Base-by-base conservation (phyloP, 2,329 filamentous ascomycete genomes). In the Stemphylium vesicarium region DNA sequence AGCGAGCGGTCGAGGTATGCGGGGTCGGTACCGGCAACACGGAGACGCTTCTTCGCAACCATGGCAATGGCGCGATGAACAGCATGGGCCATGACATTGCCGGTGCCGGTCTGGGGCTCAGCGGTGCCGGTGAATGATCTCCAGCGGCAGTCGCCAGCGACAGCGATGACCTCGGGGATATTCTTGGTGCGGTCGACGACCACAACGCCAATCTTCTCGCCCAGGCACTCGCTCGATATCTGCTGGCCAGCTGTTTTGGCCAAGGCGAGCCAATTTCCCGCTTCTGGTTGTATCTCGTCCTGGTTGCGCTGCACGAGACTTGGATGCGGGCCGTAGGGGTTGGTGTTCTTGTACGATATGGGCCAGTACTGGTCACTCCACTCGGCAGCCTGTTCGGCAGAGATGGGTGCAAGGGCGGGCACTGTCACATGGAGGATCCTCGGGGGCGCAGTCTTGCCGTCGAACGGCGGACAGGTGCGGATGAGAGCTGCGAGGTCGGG, bases 301-400 rank as follows among this genome's bases (percentile, higher is more conserved):
- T 88, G 88, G 24, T 88, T 86, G 55, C 88, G 86, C 37, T 84
- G 80, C 51, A 94, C 85, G 70, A 90, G 84, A 68, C 87, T 86
- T 57, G 91, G 91, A 70, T 96, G 91, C 15, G 91, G 91, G 4
- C 91, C 91, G 55, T 93, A 90, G 2, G 91, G 91, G 69, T 95
- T 95, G 63, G 89, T 93, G 78, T 92, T 92, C 60, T 91, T 88
- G 77, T 95, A 96, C 43, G 93, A 85, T 1, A 88, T 89, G 11
- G 91, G 91, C 91, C 91, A 96, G 74, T 91, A 94, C 64, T 88
- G 82, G 31, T 84, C 80, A 22, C 86, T 88, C 90, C 90, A 95
- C 71, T 85, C 79, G 22, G 84, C 84, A 8, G 91, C 90, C 73
- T 94, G 90, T 35, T 88, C 81, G 63, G 88, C 84, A 3, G 89